Base-by-base conservation (phyloP, 2,329 filamentous ascomycete species). In the Chrysoporthe austroafricana region DNA sequence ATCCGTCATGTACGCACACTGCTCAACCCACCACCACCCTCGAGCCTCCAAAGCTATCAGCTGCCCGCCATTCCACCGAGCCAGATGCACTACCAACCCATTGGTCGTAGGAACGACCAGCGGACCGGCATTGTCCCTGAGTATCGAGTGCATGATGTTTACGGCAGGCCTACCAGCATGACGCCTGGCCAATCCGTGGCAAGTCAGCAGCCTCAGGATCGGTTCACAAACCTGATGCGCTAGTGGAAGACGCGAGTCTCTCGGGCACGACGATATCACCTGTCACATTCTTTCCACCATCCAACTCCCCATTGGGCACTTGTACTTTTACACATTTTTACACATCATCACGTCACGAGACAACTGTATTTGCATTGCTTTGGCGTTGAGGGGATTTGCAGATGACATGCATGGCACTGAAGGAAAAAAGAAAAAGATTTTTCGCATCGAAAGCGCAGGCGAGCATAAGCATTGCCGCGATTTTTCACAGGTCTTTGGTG, bases 1-100 rank as follows among this genome's bases (percentile, higher is more conserved):
- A 91, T 97, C 50, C 91, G 94, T 64, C 88, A 93, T 69, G 93
- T 97, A 68, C 94, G 96, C 73, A 97, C 93, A 0, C 86, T 98
- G n/a, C 84, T 97, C 42, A 93, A 96, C 68, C 94, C 94, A 43
- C 93, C 94, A 7, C 92, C 94, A 0, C 91, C 92, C 34, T 85
- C 89, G 9, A 93, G 93, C 8, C 86, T 96, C 70, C 90, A 95
- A 71, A 86, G 91, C 73, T 91, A 93, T 75, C 84, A 91, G 71
- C 82, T 92, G 6, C 73, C 75, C 62, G 64, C 74, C 36, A 70
- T 86, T 77, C 80, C 82, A 83, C 88, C 91, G 63, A 85, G 88
- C 69, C 87, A 94, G 79, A 94, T 96, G 90, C 91, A 95, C 77
- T 92, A 96, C 75, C 90, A 94, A 71, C 91, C 91, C 9, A 80